These are phyloP conservation scores for Colletotrichum cuscutae DNA, from an alignment of 2,329 filamentous ascomycete species.

Conservation along the genomic window DNA sequence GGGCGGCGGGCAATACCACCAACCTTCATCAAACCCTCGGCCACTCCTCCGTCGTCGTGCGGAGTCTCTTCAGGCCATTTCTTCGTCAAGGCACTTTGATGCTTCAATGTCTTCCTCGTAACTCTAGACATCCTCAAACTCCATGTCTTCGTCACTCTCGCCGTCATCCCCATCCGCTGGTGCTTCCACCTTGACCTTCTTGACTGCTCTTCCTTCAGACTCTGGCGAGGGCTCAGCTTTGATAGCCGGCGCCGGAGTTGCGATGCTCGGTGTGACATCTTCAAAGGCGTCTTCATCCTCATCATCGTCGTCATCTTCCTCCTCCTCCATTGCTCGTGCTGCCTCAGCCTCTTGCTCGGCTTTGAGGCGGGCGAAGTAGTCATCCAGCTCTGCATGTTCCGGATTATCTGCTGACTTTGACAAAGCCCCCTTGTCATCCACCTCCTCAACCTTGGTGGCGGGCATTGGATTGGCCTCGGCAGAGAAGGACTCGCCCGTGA, in stretches of 20 bases:
- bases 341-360: conserved; percentile 65
- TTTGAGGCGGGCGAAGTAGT: conserved; percentile 74
- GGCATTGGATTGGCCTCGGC: conserved; percentile 47
- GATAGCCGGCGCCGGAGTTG: conserved; percentile 39
- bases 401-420: conserved; percentile 56
- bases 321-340: conserved; percentile 42
- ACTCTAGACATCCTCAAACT: conserved; percentile 66
- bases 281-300: conserved; percentile 60
- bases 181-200: conserved; percentile 70
- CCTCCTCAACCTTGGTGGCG: conserved; percentile 52
- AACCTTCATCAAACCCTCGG: not conserved
- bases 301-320: conserved; percentile 43
- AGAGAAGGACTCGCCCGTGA: conserved; percentile 71
- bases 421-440: conserved; percentile 58
- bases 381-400: conserved; percentile 69
- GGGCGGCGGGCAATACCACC: not conserved
- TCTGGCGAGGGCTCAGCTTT: conserved; percentile 49
- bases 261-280: conserved; percentile 52
- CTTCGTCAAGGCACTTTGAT: not conserved
- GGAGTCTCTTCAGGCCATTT: not conserved
- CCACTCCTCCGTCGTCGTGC: not conserved
- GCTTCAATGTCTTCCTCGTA: not conserved
- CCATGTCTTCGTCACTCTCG: conserved; percentile 63
- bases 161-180: conserved; percentile 57
- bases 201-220: conserved; percentile 59